Base-by-base conservation (phyloP, 2,329 filamentous ascomycete species). In the Orbilia quercus region DNA sequence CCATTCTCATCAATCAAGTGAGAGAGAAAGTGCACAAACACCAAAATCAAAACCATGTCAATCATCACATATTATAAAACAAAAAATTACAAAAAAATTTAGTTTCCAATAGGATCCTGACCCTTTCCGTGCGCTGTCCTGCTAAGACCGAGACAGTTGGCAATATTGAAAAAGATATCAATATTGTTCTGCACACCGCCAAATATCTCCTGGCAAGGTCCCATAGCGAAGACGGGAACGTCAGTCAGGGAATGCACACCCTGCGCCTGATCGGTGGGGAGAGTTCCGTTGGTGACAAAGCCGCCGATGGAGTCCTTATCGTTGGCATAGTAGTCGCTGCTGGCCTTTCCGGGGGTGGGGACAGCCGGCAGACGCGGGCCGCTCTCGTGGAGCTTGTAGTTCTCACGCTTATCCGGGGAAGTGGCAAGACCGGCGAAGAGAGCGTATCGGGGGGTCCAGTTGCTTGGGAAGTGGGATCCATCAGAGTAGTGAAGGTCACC, bases 371-470 rank as follows among this genome's bases (percentile, higher is more conserved):
- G 78, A 31, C 91, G 86, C 0, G 90, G 85, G 0, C 87, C 88
- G 16, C 84, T 82, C 80, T 87, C 87, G 82, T 88, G 88, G 12
- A 94, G 87, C 75, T 84, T 84, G 84, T 89, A 96, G 82, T 90
- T 86, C 83, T 96, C 91, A 20, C 90, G 85, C 77, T 85, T 87
- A 80, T 96, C 91, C 0, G 91, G 91, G 78, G 86, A 85, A 31
- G 90, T 90, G 53, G 84, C 86, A 34, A 91, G 81, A 57, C 91
- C 91, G 42, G 88, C 85, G 64, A 90, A 91, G 55, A 96, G 87
- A 67, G 90, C 90, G 82, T 94, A 95, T 31, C 91, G 86, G 12
- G 91, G 91, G 79, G 91, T 89, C 91, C 91, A 95, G 83, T 91
- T 92, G 75, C 86, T 84, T 18, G 91, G 91, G 84, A 95, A 96